phyloP scores from a whole-genome alignment of 345 rosid genomes.

The Conringia planisiliqua region DNA sequence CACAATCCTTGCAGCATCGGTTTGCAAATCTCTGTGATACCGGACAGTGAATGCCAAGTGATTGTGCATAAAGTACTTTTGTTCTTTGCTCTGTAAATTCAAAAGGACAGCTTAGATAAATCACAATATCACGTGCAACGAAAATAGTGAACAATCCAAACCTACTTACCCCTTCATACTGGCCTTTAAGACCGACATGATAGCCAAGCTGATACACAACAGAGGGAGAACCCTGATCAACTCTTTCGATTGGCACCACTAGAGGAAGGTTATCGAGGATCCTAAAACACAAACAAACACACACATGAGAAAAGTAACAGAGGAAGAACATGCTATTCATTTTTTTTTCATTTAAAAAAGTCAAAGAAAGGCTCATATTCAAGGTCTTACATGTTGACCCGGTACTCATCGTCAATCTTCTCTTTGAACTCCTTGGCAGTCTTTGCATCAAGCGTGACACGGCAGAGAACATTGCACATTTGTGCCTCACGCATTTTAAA shows the following conservation, averaged over 20 bases:
- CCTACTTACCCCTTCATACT: constrained; percentile 70
- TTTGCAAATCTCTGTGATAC: constrained; percentile 71
- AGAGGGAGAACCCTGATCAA: constrained; percentile 60
- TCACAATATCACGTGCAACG: neutral
- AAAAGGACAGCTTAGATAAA: constrained; percentile 18
- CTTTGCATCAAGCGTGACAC: constrained; percentile 53
- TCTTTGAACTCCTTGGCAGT: constrained; percentile 67
- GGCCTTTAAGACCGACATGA: constrained; percentile 92
- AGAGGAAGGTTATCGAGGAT: constrained; percentile 96
- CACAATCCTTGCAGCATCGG: constrained; percentile 85
- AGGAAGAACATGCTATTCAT: neutral
- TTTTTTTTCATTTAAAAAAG: too few relatives aligned
- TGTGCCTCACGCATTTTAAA: constrained; percentile 88
- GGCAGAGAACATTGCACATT: constrained; percentile 73
- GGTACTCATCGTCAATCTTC: constrained; percentile 89
- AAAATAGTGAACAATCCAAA: neutral
- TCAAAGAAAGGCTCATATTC: neutral
- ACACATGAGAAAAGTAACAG: constrained; percentile 11
- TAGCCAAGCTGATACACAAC: constrained; percentile 81
- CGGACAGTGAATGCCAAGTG: constrained; percentile 86
- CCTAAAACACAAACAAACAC: constrained; percentile 47
- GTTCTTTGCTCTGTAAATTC: constrained; percentile 70
- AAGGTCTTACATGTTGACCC: constrained; percentile 80
- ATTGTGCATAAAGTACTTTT: constrained; percentile 82
- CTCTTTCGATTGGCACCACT: constrained; percentile 72